Evolutionary conservation across 163 green algal species (phyloP).

Genomic region (Chlorella variabilis): DNA sequence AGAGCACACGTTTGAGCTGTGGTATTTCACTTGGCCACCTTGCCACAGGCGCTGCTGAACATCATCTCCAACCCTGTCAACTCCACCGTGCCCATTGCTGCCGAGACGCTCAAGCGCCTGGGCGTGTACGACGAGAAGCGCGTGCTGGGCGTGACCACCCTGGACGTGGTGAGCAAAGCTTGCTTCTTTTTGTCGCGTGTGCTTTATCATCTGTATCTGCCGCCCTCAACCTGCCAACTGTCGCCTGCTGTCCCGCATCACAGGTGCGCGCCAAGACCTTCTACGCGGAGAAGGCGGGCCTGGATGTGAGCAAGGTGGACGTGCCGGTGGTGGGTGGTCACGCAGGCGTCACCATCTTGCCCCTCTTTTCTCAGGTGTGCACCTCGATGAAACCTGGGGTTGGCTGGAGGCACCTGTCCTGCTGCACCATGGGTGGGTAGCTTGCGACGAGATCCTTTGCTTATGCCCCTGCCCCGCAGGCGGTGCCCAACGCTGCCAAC

Average conservation of each 20-base stretch:
- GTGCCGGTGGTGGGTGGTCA: conserved; percentile 98
- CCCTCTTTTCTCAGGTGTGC: conserved; percentile 91
- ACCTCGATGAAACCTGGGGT: too few species aligned
- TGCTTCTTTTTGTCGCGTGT: too few species aligned
- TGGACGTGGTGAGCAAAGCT: conserved; percentile 92
- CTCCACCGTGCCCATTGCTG: conserved; percentile 98
- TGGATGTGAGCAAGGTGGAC: conserved; percentile 87
- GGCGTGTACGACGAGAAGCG: conserved; percentile 93
- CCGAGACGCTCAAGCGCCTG: conserved; percentile 92
- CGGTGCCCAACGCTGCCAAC: conserved; percentile 61
- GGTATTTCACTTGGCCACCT: too few species aligned
- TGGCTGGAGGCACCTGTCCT: too few species aligned
- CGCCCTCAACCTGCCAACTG: too few species aligned
- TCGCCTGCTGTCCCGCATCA: neutral
- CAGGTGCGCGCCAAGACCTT: conserved; percentile 95
- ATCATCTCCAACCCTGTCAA: conserved; percentile 99
- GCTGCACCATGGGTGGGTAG: too few species aligned
- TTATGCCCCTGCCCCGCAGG: too few species aligned
- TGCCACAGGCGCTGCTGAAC: conserved; percentile 83
- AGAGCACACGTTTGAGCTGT: neutral
- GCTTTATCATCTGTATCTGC: too few species aligned
- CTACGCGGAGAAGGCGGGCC: conserved; percentile 86
- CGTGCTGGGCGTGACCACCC: conserved; percentile 98
- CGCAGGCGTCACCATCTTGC: conserved; percentile 98
- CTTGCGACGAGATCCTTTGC: too few species aligned